These are phyloP conservation scores for Bruguiera sexangula DNA, from an alignment of 345 rosid species.

Conservation along the genomic window DNA sequence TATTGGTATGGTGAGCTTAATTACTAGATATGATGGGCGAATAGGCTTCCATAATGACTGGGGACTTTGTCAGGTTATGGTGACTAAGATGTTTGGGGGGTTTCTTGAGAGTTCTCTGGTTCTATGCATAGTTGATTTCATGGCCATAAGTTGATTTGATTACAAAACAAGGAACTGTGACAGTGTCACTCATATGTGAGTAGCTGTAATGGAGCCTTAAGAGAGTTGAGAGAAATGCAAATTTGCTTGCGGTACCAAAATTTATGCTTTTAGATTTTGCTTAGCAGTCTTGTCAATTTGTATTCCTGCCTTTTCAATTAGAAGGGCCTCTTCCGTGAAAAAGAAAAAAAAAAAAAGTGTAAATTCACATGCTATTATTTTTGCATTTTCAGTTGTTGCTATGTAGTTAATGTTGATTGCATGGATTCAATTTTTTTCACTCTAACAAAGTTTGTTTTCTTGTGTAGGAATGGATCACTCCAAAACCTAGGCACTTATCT, in stretches of 20 bases:
- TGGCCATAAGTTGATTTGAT: too few relatives aligned
- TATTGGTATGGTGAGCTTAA: too few relatives aligned
- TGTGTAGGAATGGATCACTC: conserved; percentile 60
- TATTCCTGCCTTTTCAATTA: background rate
- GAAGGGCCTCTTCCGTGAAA: background rate
- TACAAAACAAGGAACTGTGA: too few relatives aligned
- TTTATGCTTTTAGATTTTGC: background rate
- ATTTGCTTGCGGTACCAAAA: background rate
- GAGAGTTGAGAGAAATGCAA: background rate
- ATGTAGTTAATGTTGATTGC: background rate
- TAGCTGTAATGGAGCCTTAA: too few relatives aligned
- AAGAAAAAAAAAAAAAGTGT: background rate
- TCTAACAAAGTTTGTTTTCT: conserved; percentile 1
- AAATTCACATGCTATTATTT: background rate
- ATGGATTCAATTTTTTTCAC: background rate
- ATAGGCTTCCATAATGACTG: too few relatives aligned
- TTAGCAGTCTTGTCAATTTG: background rate
- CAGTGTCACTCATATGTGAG: too few relatives aligned
- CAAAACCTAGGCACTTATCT: conserved; percentile 67
- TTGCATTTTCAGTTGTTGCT: background rate
- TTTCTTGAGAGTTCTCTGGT: too few relatives aligned
- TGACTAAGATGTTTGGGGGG: too few relatives aligned
- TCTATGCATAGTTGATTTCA: too few relatives aligned
- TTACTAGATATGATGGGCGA: too few relatives aligned
- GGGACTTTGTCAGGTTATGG: too few relatives aligned